These are phyloP conservation scores for Pleurotus djamor DNA, from an alignment of 768 basidiomycete genomes.

Conservation along the genomic window DNA sequence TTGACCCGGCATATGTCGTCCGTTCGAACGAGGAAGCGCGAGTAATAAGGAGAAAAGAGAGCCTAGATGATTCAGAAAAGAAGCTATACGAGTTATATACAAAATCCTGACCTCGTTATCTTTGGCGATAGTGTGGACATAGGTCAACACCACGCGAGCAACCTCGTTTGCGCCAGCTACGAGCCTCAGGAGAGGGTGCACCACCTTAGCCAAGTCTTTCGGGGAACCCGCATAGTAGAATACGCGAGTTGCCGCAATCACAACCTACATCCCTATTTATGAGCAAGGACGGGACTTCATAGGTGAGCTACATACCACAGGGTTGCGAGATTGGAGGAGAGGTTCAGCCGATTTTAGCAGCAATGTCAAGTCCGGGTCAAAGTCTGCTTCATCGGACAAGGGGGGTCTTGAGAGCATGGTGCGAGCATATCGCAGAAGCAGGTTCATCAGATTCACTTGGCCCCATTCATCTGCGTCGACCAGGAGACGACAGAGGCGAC, in stretches of 20 bases:
- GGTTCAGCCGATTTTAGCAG: slow-evolving; percentile 72
- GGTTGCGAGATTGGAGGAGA: slow-evolving; percentile 82
- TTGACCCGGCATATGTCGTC: slow-evolving; percentile 70
- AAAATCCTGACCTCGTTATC: slow-evolving; percentile 66
- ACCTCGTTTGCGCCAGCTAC: slow-evolving; percentile 69
- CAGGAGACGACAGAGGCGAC: slow-evolving; percentile 79
- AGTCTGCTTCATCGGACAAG: slow-evolving; percentile 34
- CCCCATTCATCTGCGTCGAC: slow-evolving; percentile 98
- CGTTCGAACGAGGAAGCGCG: slow-evolving; percentile 67
- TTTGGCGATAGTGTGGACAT: slow-evolving; percentile 64
- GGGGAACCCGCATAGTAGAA: slow-evolving; percentile 74
- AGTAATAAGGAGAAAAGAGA: slow-evolving; percentile 60
- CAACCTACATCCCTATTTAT: slow-evolving; percentile 51
- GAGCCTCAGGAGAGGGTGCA: slow-evolving; percentile 74
- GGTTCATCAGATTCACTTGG: slow-evolving; percentile 74
- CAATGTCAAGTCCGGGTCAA: slow-evolving; percentile 78
- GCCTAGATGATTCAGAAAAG: slow-evolving; percentile 36
- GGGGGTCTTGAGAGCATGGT: slow-evolving; percentile 75
- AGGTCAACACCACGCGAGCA: slow-evolving; percentile 71
- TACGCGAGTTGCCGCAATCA: slow-evolving; percentile 69
- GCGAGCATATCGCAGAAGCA: slow-evolving; percentile 81
- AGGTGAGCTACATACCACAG: slow-evolving; percentile 57
- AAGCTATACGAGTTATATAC: no score
- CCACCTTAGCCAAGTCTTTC: slow-evolving; percentile 51
- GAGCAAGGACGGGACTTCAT: background rate